Evolutionary conservation across 345 rosid species (phyloP), one percentile per base, ranked within the genome.

Genomic region (Laguncularia racemosa): DNA sequence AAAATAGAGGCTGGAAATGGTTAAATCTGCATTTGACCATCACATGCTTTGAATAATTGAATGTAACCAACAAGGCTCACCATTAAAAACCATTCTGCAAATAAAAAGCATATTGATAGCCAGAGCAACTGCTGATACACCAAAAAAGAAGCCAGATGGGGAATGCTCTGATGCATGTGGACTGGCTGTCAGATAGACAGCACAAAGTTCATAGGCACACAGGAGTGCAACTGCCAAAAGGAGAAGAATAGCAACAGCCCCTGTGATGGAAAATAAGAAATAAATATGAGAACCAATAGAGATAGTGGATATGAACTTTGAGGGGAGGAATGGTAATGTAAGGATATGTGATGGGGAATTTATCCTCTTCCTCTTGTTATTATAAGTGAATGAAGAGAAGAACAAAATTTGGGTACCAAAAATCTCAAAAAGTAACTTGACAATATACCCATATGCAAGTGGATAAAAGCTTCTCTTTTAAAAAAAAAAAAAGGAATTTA

Each of bases 61-160:
- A 13, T 21, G 63, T 16, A 61, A 61, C 20, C 18, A 52, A 68
- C 20, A 69, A 73, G 21, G 52, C 83, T 77, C 81, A 95, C 99
- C 99, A 78, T 93, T 89, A 64, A 93, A 93, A 65, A 88, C 97
- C 91, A 93, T 93, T 56, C 91, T 82, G 64, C 99, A 89, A 65
- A 93, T 90, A 74, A 93, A 93, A 57, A 93, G 96, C 99, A 95
- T 95, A 73, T 95, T 95, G 78, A 85, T 81, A 51, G 99, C 99
- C 78, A 95, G 74, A 52, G 97, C 90, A 59, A 90, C 91, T 55
- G 99, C 99, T 14, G 99, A 90, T 53, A 95, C 95, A 60, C 99
- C 99, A 59, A 95, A 95, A 74, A 95, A 90, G 84, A 95, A 90
- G 62, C 99, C 99, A 56, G 97, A 95, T 46, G 96, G 91, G 55